Evolutionary conservation across 2,329 filamentous ascomycete genomes (phyloP).

Genomic region (Fusarium circinatum): DNA sequence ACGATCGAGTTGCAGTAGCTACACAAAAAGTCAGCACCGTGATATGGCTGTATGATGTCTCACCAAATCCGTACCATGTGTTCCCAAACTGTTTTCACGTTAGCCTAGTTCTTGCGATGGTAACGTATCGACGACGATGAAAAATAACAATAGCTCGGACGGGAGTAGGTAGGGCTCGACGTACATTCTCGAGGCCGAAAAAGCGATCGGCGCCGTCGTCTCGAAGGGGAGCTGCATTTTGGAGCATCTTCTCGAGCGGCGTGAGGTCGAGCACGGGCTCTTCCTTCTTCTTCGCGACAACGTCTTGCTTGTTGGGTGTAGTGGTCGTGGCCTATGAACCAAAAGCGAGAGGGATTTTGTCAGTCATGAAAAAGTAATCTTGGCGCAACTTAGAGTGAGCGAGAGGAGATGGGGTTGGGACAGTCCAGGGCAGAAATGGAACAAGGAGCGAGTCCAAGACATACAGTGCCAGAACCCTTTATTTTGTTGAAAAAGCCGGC

Average conservation of each 20-base stretch:
- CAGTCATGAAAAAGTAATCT: constrained; percentile 41
- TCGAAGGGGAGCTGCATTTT: constrained; percentile 81
- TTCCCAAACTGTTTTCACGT: constrained; percentile 82
- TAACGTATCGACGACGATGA: background rate
- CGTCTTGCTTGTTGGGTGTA: constrained; percentile 56
- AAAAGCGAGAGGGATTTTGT: constrained; percentile 45
- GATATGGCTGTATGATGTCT: constrained; percentile 1
- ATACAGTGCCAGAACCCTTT: constrained; percentile 65
- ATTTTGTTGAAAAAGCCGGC: constrained; percentile 69
- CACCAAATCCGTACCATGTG: constrained; percentile 77
- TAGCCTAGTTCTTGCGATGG: constrained; percentile 43
- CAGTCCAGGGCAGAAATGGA: constrained; percentile 3
- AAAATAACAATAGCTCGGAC: background rate
- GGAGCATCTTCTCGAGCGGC: constrained; percentile 78
- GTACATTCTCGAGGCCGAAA: constrained; percentile 97
- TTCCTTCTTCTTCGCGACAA: constrained; percentile 64
- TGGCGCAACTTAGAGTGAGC: constrained; percentile 25
- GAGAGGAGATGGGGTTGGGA: constrained; percentile 37
- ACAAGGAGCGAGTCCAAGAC: constrained; percentile 45
- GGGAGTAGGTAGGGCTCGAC: constrained; percentile 49
- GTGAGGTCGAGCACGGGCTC: constrained; percentile 68
- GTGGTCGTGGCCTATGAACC: constrained; percentile 55
- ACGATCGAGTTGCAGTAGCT: constrained; percentile 99
- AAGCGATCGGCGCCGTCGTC: constrained; percentile 96
- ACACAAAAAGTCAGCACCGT: constrained; percentile 38